phyloP scores from a whole-genome alignment of 2,329 filamentous ascomycete genomes.

The Trichoderma oligosporum region DNA sequence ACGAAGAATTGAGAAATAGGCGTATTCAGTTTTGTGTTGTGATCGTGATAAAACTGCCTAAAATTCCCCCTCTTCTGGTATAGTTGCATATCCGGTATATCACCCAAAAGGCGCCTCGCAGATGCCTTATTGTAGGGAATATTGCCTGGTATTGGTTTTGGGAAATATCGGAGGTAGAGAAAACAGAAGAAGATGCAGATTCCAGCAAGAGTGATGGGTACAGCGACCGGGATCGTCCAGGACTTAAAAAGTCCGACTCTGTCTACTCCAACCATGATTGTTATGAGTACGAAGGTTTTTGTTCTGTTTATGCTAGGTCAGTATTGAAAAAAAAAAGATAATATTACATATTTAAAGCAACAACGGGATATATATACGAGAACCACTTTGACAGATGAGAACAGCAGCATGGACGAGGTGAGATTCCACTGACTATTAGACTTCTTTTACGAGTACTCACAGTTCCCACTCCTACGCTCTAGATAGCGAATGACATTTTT shows the following conservation, averaged over 20 bases:
- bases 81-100: not conserved
- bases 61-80: not conserved
- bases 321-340: too few relatives aligned
- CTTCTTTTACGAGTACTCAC: not conserved
- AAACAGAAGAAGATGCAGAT: not conserved
- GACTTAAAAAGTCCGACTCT: not conserved
- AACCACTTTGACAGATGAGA: too few relatives aligned
- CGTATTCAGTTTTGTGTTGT: not conserved
- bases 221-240: not conserved
- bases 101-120: not conserved
- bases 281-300: not conserved
- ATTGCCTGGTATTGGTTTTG: not conserved
- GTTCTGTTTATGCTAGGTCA: too few relatives aligned
- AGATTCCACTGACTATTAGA: too few relatives aligned
- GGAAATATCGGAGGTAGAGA: not conserved
- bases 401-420: too few relatives aligned
- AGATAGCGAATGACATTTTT: not conserved
- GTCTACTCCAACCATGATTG: not conserved
- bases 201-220: not conserved
- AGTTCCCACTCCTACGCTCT: too few relatives aligned
- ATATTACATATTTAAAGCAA: too few relatives aligned
- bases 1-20: slow-evolving; percentile 1
- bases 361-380: too few relatives aligned
- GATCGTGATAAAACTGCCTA: not conserved
- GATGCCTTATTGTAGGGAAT: not conserved